Evolutionary conservation across 2,329 filamentous ascomycete species (phyloP), one percentile per base, ranked within the genome.

Genomic region (Cercospora sp.): DNA sequence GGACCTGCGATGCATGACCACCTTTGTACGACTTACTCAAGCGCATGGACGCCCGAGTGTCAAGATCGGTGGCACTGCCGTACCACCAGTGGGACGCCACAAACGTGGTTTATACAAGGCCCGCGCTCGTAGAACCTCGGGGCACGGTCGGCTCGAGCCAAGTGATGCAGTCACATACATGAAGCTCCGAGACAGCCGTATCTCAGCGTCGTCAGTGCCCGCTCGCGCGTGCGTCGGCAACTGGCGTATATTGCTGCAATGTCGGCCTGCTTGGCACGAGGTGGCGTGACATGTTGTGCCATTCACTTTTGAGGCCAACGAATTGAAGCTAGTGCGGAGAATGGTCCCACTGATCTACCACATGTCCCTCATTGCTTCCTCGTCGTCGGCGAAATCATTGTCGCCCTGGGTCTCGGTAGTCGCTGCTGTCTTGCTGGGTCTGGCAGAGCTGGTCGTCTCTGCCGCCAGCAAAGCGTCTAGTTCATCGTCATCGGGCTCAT

Each of bases 341-440:
- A 28, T 8, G 24, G 21, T n/a, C 24, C 12, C 21, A 28, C 24
- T 26, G 49, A 26, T 28, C 24, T 61, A 63, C 68, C 68, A 72
- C 74, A 80, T 77, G 37, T 72, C 73, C 43, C 85, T 87, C 87
- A 93, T 89, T 0, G 86, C 89, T 68, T 88, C 89, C 78, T 90
- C 87, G 13, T 90, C 89, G 64, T 89, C 88, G 1, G 83, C 85
- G 76, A 86, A 88, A 26, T 82, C 78, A 40, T 84, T 77, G 10
- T 58, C 45, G 5, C 10, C 60, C 55, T 45, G 58, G 34, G 32
- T 24, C 34, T 55, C n/a, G 45, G 34, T 32, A 37, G 49, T 59
- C 13, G 28, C 16, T 61, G 60, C 63, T 16, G 26, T 24, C 51
- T 37, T 34, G 26, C 21, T 43, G 28, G 26, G 10, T 18, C 34